phyloP scores from a whole-genome alignment of 371 early-diverging fungal species.

The Lichtheimia hyalospora region DNA sequence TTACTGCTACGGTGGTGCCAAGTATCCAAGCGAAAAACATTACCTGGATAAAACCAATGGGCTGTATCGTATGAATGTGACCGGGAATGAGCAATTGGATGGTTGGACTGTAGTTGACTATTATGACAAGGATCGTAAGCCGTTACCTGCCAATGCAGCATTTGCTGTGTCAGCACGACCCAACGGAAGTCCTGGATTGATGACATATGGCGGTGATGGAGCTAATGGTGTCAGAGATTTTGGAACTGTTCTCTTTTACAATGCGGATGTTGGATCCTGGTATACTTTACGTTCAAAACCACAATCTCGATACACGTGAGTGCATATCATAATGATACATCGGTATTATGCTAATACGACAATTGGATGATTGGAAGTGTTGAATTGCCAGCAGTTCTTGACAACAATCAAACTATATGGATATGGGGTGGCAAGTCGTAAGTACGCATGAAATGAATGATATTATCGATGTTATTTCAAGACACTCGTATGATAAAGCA shows the following conservation, averaged over 20 bases:
- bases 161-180: constrained; percentile 12
- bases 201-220: constrained; percentile 13
- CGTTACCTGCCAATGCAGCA: constrained; percentile 45
- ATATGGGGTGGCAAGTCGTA: constrained; percentile 20
- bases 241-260: too few species aligned
- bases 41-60: too few species aligned
- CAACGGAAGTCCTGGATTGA: constrained; percentile 1
- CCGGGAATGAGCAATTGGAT: not conserved
- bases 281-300: too few species aligned
- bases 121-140: constrained; percentile 25
- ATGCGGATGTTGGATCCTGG: too few species aligned
- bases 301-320: not conserved
- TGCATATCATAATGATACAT: too few species aligned
- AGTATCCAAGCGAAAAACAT: not conserved
- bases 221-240: constrained; percentile 4
- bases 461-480: too few species aligned
- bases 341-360: too few species aligned
- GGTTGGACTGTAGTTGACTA: too few species aligned
- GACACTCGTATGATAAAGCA: too few species aligned
- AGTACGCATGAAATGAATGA: not conserved
- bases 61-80: not conserved
- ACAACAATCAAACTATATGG: constrained; percentile 8
- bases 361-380: constrained; percentile 12
- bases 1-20: constrained; percentile 13
- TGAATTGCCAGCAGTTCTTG: constrained; percentile 11